A percentile compares a stretch with the other conserved stretches of the same genome.
These are phyloP conservation scores for Adansonia madagascariensis DNA, from an alignment of 441 rosid species.

Conservation along the genomic window DNA sequence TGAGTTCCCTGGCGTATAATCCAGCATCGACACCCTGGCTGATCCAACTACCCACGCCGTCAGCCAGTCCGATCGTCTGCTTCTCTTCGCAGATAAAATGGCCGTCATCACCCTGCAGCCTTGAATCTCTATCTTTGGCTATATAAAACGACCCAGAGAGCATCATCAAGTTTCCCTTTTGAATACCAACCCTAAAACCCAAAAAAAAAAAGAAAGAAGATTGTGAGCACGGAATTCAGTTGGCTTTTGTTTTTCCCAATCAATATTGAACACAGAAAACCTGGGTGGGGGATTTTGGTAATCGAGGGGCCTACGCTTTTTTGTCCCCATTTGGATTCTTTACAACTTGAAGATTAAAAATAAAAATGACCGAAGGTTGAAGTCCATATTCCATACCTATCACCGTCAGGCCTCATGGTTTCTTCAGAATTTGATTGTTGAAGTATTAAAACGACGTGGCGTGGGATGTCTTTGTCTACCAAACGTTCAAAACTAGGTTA, in stretches of 20 bases:
- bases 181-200: slow-evolving; percentile 1
- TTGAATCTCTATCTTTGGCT: not conserved
- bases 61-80: slow-evolving; percentile 15
- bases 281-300: not conserved
- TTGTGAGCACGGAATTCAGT: not conserved
- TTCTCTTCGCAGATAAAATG: slow-evolving; percentile 18
- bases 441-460: not conserved
- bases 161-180: slow-evolving; percentile 1
- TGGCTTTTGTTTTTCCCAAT: not conserved
- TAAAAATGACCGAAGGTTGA: not conserved
- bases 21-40: slow-evolving; percentile 13
- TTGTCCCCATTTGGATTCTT: not conserved
- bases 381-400: not conserved
- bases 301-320: not conserved
- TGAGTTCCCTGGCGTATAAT: slow-evolving; percentile 11
- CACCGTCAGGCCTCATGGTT: not conserved
- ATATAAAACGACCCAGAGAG: slow-evolving; percentile 6
- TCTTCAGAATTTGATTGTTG: slow-evolving; percentile 3
- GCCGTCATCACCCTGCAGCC: not conserved
- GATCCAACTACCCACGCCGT: slow-evolving; percentile 14
- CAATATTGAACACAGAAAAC: not conserved
- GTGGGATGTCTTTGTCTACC: not conserved
- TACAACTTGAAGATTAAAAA: not conserved
- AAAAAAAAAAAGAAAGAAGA: not conserved
- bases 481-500: not conserved